These are phyloP conservation scores for Vigna mungo DNA, from an alignment of 306 rosid genomes.

Conservation along the genomic window DNA sequence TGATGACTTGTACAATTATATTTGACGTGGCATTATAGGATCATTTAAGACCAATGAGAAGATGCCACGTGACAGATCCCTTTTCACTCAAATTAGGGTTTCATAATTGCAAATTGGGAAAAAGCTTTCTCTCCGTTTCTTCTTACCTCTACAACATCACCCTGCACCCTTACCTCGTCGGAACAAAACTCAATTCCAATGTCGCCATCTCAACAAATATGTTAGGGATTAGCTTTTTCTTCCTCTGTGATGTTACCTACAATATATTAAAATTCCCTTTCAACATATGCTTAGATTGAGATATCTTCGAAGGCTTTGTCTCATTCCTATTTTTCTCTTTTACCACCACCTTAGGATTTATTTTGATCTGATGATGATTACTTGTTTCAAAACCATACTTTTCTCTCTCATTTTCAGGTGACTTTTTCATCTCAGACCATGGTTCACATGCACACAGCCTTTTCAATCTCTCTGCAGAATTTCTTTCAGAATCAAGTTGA, in stretches of 20 bases:
- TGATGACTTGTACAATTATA: too few relatives aligned
- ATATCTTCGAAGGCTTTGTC: constrained; percentile 39
- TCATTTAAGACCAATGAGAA: too few relatives aligned
- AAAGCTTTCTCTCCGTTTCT: too few relatives aligned
- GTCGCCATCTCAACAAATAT: too few relatives aligned
- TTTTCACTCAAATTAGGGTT: too few relatives aligned
- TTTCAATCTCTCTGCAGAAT: constrained; percentile 37
- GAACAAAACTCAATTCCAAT: too few relatives aligned
- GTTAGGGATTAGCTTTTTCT: neutral
- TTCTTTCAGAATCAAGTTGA: constrained; percentile 41
- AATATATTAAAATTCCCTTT: constrained; percentile 31
- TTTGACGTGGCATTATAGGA: too few relatives aligned
- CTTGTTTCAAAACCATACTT: constrained; percentile 39
- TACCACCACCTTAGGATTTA: constrained; percentile 41
- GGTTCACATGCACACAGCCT: constrained; percentile 34
- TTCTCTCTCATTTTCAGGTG: constrained; percentile 36
- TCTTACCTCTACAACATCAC: too few relatives aligned
- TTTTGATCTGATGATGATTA: constrained; percentile 44
- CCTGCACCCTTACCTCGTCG: too few relatives aligned
- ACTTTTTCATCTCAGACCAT: constrained; percentile 36
- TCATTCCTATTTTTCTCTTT: constrained; percentile 34
- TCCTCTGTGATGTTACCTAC: constrained; percentile 46
- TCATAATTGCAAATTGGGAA: too few relatives aligned
- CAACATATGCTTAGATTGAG: constrained; percentile 26
- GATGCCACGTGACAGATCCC: too few relatives aligned